Evolutionary conservation across 129 eudicot genomes (phyloP).

Genomic region (Tanacetum coccineum): DNA sequence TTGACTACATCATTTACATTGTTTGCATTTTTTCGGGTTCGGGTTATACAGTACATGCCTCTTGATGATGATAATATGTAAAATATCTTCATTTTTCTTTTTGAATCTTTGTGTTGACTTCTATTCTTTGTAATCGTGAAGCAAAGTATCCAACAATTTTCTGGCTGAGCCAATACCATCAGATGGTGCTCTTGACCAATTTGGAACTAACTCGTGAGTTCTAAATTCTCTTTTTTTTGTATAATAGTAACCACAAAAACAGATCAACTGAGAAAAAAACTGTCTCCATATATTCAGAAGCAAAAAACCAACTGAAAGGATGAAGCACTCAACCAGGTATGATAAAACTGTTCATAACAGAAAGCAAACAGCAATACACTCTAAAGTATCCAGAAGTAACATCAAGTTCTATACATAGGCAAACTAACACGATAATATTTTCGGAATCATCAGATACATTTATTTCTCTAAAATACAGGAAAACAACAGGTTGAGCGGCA

Average conservation of each 20-base stretch:
- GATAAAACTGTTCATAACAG: neutral
- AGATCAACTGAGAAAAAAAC: neutral
- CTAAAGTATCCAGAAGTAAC: constrained; percentile 9
- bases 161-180: constrained; percentile 77
- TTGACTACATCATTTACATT: no score
- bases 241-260: neutral
- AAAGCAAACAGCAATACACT: constrained; percentile 14
- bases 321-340: neutral
- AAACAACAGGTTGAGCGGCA: constrained; percentile 21
- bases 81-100: neutral
- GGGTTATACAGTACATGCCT: no score
- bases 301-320: neutral
- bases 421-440: constrained; percentile 2
- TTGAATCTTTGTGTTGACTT: constrained; percentile 13
- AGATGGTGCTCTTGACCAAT: constrained; percentile 67
- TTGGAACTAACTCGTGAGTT: constrained; percentile 69
- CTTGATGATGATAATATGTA: no score
- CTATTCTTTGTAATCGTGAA: constrained; percentile 29
- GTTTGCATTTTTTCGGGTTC: no score
- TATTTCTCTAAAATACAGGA: constrained; percentile 20
- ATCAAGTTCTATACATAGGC: constrained; percentile 26
- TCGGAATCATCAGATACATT: constrained; percentile 21
- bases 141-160: constrained; percentile 90
- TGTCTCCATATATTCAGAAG: neutral
- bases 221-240: constrained; percentile 1